phyloP scores from a whole-genome alignment of 1,284 basidiomycete species.

The Moesziomyces globuligerus region DNA sequence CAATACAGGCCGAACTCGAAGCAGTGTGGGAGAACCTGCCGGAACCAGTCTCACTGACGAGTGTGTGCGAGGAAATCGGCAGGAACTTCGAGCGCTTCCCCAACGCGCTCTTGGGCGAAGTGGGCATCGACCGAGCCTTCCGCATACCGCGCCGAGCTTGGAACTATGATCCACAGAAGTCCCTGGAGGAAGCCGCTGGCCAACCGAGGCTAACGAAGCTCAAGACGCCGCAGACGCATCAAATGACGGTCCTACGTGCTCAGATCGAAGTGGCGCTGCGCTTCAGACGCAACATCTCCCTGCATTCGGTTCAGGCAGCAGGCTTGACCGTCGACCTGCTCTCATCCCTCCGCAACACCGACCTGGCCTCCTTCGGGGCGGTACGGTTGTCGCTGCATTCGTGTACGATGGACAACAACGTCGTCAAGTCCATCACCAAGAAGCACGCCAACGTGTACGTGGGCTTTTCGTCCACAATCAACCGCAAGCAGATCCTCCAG shows the following conservation, averaged over 20 bases:
- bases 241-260: slow-evolving; percentile 50
- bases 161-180: slow-evolving; percentile 32
- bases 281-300: slow-evolving; percentile 54
- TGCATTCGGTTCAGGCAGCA: slow-evolving; percentile 62
- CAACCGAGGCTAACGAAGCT: slow-evolving; percentile 44
- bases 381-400: slow-evolving; percentile 56
- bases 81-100: slow-evolving; percentile 45
- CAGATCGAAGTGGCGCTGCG: slow-evolving; percentile 55
- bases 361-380: slow-evolving; percentile 30
- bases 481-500: slow-evolving; percentile 46
- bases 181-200: not conserved
- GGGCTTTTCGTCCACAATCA: slow-evolving; percentile 62
- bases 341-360: slow-evolving; percentile 28
- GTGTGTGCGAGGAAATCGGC: slow-evolving; percentile 31
- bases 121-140: slow-evolving; percentile 63
- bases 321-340: slow-evolving; percentile 53
- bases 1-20: slow-evolving; percentile 29
- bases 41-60: slow-evolving; percentile 42
- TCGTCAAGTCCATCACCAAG: slow-evolving; percentile 48
- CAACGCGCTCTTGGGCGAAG: slow-evolving; percentile 59
- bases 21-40: slow-evolving; percentile 49
- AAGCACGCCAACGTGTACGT: slow-evolving; percentile 58
- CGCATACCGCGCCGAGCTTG: slow-evolving; percentile 48
- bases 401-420: slow-evolving; percentile 59
- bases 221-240: slow-evolving; percentile 59